Base-by-base conservation (phyloP, 305 asterid species). In the Fraxinus sp. region DNA sequence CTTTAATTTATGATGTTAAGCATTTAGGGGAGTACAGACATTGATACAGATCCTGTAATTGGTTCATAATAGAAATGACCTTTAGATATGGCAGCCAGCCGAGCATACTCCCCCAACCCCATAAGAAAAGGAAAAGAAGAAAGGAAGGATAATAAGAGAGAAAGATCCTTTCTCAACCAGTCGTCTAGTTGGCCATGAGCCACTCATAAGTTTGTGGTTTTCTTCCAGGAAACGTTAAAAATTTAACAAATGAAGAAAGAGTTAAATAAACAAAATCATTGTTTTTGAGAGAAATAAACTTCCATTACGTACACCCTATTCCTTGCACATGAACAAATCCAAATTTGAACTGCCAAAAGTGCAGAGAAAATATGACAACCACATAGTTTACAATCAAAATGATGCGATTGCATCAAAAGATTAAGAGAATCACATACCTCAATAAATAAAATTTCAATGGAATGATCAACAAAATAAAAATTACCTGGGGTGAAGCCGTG, bases 401-500 rank as follows among this genome's bases (percentile, higher is more conserved):
- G 37, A 68, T 26, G 36, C 1, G 74, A 68, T 20, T 20, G 70
- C 5, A 59, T 59, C 30, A 59, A 59, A 18, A 59, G 30, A 59
- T 59, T 1, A 18, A 59, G 28, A 30, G 32, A 68, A 68, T 68
- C 74, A 68, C 74, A 68, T 68, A 28, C 74, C 36, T 68, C 18
- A 28, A 71, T 71, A 14, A 32, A 32, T 14, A 32, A 71, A 32
- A 32, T 71, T 71, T 13, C 43, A 70, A 16, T 71, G 76, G 43
- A 71, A 32, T 71, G 24, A 77, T 39, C 59, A 7, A 14, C 28
- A 84, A 76, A 81, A 46, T 66, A 77, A 62, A 64, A 77, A 75
- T 76, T 87, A 94, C 99, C 99, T 91, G 78, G 98, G 99, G 89
- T 97, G 99, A 33, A 89, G 90, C 89, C 77, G 87, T 85, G 76